These are phyloP conservation scores for Lichtheimia ornata DNA, from an alignment of 371 early-diverging fungal species.

Conservation along the genomic window DNA sequence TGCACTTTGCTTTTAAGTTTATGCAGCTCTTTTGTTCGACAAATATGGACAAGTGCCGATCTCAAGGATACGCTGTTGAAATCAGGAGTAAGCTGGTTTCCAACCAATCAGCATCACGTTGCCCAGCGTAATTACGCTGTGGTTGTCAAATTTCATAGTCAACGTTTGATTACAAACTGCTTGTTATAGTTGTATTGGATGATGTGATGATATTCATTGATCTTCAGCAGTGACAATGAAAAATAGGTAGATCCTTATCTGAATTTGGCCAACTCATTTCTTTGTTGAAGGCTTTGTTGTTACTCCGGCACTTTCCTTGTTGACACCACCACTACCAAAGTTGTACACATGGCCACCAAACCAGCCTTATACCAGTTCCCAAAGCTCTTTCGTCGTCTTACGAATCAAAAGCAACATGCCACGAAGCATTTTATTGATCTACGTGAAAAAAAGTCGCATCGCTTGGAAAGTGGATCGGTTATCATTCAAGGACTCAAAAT, in stretches of 20 bases:
- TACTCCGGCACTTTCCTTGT: too few species aligned
- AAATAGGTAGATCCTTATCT: too few species aligned
- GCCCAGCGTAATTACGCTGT: background rate
- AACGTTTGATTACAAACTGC: too few species aligned
- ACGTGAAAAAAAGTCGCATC: slow-evolving; percentile 37
- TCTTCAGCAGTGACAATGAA: too few species aligned
- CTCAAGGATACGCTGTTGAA: background rate
- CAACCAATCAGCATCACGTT: background rate
- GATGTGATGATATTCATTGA: too few species aligned
- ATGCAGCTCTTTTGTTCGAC: slow-evolving; percentile 15
- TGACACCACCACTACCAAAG: too few species aligned
- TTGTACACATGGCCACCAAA: slow-evolving; percentile 15
- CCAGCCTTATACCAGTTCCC: slow-evolving; percentile 24
- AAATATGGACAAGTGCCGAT: slow-evolving; percentile 10
- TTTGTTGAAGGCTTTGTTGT: too few species aligned
- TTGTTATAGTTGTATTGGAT: too few species aligned
- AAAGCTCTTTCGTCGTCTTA: slow-evolving; percentile 24
- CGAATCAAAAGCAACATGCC: slow-evolving; percentile 20
- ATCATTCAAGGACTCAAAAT: slow-evolving; percentile 44
- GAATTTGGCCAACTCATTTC: too few species aligned
- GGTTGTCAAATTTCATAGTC: too few species aligned
- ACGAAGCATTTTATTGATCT: slow-evolving; percentile 35
- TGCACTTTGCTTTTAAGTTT: slow-evolving; percentile 7
- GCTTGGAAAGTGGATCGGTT: slow-evolving; percentile 25
- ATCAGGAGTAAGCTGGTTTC: background rate